Percentiles rank a stretch among this genome's conserved stretches.
Evolutionary conservation across 2,329 filamentous ascomycete genomes (phyloP).

Genomic region (Botryotinia narcissicola): DNA sequence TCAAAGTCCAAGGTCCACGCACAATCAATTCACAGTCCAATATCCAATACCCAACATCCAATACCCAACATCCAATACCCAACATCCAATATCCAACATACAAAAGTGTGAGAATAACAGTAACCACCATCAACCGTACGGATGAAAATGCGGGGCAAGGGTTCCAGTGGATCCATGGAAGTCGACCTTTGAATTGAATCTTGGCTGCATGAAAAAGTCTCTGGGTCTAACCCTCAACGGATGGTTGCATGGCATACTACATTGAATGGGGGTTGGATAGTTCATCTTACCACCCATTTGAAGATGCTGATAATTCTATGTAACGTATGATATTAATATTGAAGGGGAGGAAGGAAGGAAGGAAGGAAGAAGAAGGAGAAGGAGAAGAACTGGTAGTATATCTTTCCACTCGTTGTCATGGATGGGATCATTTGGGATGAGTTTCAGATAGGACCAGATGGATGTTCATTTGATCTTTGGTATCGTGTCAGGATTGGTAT

Average conservation of each 20-base stretch:
- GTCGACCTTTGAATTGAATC: background rate
- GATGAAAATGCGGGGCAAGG: background rate
- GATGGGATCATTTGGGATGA: background rate
- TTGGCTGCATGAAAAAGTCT: background rate
- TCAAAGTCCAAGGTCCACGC: too few species aligned
- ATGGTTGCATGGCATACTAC: slow-evolving; percentile 26
- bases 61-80: background rate
- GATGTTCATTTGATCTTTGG: background rate
- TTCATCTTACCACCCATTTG: background rate
- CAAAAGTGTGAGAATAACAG: too few species aligned
- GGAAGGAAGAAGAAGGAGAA: background rate
- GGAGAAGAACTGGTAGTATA: background rate
- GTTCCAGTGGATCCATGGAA: background rate
- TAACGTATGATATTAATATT: slow-evolving; percentile 32
- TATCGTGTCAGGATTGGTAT: background rate
- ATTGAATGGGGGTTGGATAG: background rate
- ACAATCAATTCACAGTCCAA: too few species aligned
- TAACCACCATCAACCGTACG: background rate
- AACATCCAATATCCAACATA: too few species aligned
- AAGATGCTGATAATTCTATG: slow-evolving; percentile 27
- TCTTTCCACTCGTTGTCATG: background rate
- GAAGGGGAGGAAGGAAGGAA: background rate
- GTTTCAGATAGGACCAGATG: background rate
- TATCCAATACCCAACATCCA: too few species aligned
- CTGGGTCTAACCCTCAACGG: slow-evolving; percentile 21